Percentiles rank a stretch among this genome's conserved stretches.
Conservation (phyloP, 2,329 filamentous ascomycete species). For the Aspergillus hortae region DNA sequence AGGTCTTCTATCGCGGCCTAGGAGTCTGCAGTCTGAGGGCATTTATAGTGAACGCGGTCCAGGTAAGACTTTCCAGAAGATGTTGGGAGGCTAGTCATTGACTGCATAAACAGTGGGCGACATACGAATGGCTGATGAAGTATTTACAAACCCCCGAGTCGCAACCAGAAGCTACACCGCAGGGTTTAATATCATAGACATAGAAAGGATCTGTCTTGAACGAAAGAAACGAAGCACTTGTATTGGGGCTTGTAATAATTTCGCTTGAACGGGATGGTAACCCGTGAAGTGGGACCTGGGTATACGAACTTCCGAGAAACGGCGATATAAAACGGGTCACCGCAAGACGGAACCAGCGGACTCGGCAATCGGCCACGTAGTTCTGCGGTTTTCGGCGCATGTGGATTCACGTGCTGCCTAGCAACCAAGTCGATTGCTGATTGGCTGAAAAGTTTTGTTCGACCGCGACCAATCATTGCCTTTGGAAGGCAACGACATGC, state of each 20-base stretch:
- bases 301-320: conserved; percentile 23
- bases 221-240: background rate
- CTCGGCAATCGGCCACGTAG: conserved; percentile 9
- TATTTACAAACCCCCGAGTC: conserved; percentile 19
- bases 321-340: conserved; percentile 21
- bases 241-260: conserved; percentile 27
- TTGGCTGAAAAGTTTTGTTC: conserved; percentile 14
- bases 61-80: conserved; percentile 39
- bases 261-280: conserved; percentile 17
- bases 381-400: conserved; percentile 28
- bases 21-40: conserved; percentile 79
- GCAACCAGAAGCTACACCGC: conserved; percentile 14
- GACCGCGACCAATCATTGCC: conserved; percentile 13
- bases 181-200: conserved; percentile 2
- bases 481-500: conserved; percentile 11
- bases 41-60: conserved; percentile 89
- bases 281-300: conserved; percentile 15
- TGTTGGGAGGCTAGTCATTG: background rate
- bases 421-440: conserved; percentile 10
- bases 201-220: conserved; percentile 9
- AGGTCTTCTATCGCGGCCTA: conserved; percentile 69
- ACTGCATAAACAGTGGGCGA: conserved; percentile 64
- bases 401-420: conserved; percentile 18
- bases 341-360: conserved; percentile 26
- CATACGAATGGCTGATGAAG: conserved; percentile 84